phyloP scores from a whole-genome alignment of 1,139 yeast genomes.

The Sugiyamaella pinicola region DNA sequence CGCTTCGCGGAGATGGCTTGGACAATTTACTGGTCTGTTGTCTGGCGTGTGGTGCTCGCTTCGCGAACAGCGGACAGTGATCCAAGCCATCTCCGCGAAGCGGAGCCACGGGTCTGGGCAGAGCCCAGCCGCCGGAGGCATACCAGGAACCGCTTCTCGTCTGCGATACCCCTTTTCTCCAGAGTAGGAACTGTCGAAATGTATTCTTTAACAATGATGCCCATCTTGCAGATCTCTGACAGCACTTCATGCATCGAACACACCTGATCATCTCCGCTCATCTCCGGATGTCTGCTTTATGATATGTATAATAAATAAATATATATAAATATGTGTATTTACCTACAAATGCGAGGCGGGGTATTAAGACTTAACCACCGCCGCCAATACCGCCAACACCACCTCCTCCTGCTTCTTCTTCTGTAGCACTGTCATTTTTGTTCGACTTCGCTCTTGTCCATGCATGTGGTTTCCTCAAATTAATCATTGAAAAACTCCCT shows the following conservation, averaged over 20 bases:
- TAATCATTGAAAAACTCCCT: constrained; percentile 29
- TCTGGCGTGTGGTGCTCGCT: too few relatives aligned
- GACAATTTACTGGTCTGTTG: too few relatives aligned
- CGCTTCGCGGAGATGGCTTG: too few relatives aligned
- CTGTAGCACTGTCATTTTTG: constrained; percentile 9
- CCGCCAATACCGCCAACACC: too few relatives aligned
- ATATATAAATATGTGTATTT: constrained; percentile 2
- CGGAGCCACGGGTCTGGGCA: not conserved
- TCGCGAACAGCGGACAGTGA: too few relatives aligned
- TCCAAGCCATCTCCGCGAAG: not conserved
- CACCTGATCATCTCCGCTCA: too few relatives aligned
- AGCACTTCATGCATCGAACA: not conserved
- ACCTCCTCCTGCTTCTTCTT: constrained; percentile 1
- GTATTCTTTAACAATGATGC: constrained; percentile 7
- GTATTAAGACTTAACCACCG: not conserved
- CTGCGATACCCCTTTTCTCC: too few relatives aligned
- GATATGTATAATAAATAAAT: not conserved
- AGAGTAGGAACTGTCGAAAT: not conserved
- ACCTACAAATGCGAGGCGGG: too few relatives aligned
- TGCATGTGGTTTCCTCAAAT: constrained; percentile 30
- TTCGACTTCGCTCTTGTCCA: constrained; percentile 30
- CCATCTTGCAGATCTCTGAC: constrained; percentile 2
- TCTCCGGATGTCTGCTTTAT: not conserved
- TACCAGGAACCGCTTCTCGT: too few relatives aligned
- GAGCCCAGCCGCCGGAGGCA: not conserved